phyloP scores from a whole-genome alignment of 2,329 filamentous ascomycete species.

The Fusarium anthophilum region DNA sequence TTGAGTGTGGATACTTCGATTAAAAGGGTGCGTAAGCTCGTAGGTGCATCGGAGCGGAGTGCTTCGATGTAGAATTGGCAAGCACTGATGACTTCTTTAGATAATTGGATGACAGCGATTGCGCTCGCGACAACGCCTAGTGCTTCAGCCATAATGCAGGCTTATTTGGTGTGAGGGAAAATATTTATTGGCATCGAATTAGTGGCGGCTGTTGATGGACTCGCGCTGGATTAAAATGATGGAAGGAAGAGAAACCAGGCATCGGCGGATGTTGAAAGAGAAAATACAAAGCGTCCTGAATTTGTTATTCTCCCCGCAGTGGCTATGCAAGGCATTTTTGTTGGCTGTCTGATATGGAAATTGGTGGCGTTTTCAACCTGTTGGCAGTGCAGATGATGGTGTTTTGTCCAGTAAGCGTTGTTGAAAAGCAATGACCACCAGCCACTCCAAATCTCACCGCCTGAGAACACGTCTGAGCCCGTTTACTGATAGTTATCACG shows the following conservation, averaged over 20 bases:
- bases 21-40: neutral
- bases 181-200: neutral
- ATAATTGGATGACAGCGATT: neutral
- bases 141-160: neutral
- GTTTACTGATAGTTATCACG: too few relatives aligned
- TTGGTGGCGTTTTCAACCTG: neutral
- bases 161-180: neutral
- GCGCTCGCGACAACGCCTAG: neutral
- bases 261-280: neutral
- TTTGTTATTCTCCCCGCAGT: neutral
- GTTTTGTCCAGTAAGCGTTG: neutral
- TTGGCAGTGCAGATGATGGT: neutral
- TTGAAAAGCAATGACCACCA: too few relatives aligned
- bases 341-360: neutral
- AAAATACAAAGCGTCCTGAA: neutral
- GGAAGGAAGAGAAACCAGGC: neutral
- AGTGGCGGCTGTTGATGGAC: neutral
- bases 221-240: too few relatives aligned
- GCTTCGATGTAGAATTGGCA: neutral
- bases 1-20: neutral
- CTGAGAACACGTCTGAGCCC: neutral
- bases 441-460: neutral
- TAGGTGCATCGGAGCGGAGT: neutral
- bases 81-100: neutral
- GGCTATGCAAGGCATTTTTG: neutral